Base-by-base conservation (phyloP, 176 grass and related monocot species). In the Otatea glauca region DNA sequence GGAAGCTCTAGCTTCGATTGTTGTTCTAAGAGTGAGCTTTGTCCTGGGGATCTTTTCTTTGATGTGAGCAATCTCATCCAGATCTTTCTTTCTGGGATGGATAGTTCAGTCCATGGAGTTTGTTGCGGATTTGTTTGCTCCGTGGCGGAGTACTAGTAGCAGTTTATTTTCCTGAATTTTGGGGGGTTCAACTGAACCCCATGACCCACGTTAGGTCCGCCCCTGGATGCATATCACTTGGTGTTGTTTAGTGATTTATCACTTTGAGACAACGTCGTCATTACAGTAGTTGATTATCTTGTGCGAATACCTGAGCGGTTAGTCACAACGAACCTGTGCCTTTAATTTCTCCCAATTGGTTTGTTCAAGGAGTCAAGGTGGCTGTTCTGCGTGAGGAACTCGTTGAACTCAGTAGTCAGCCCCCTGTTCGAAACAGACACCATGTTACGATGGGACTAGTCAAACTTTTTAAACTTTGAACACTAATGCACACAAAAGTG, bases 201-300 rank as follows among this genome's bases (percentile, higher is more conserved):
- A 42, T 42, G 41, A 1, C 41, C 41, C 41, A 42, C 41, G 41
- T 42, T 42, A 42, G 41, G 41, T 42, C 41, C 7, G 7, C 41
- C 29, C 29, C 29, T 29, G 29, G 61, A 35, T 43, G 45, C 39
- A 20, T 79, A 32, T 76, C 23, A 51, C 0, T 25, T 27, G 18
- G 27, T 79, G 68, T 68, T 53, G 34, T 70, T 38, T 76, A 34
- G 54, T 71, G 32, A 2, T 29, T 50, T 81, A 64, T 63, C 70
- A 70, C 62, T 70, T 74, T 41, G 44, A 75, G 39, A 54, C 5
- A 27, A 74, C 60, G 15, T 74, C n/a, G 14, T 10, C 48, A 84
- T 27, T 84, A 66, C 48, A 49, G 4, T 83, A 84, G 17, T 75
- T n/a, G 64, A 67, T 69, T 9, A 42, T 54, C 51, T 54, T 20